Evolutionary conservation across 176 grass and related monocot species (phyloP).

Genomic region (Olyra latifolia): DNA sequence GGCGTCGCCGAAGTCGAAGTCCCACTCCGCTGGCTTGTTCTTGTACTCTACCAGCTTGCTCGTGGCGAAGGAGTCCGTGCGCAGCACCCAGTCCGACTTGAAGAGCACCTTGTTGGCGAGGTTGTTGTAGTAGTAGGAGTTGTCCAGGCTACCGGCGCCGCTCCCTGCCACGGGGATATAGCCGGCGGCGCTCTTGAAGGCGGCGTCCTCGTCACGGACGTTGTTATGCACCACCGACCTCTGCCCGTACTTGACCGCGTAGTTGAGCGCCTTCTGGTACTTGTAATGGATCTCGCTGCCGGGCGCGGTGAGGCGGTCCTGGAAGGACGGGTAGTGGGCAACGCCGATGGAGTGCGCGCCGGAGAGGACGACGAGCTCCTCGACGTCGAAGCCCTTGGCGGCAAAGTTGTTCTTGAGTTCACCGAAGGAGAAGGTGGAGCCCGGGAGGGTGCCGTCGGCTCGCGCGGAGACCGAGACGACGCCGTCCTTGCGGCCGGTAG

Average conservation of each 20-base stretch:
- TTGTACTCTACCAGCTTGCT: conserved; percentile 2
- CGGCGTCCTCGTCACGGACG: background rate
- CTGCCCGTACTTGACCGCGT: background rate
- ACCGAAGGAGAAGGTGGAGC: conserved; percentile 9
- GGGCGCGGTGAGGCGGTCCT: conserved; percentile 30
- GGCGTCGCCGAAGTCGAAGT: conserved; percentile 29
- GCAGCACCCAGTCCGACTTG: conserved; percentile 39
- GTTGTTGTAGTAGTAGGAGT: conserved; percentile 44
- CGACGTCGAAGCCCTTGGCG: conserved; percentile 19
- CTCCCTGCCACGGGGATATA: background rate
- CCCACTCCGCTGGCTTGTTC: background rate
- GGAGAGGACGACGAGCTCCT: conserved; percentile 57
- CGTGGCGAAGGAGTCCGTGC: background rate
- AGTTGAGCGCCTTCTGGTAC: conserved; percentile 1
- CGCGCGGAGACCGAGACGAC: background rate
- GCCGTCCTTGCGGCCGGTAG: conserved; percentile 56
- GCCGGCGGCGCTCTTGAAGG: background rate
- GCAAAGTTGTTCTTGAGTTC: conserved; percentile 19
- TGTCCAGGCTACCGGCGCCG: background rate
- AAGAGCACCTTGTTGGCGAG: conserved; percentile 37
- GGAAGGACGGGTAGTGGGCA: conserved; percentile 39
- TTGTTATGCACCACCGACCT: background rate
- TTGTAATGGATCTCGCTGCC: background rate
- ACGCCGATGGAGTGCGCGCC: conserved; percentile 62
- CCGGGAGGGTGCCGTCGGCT: conserved; percentile 27